A percentile compares a stretch with the other conserved stretches of the same genome.
phyloP scores from a whole-genome alignment of 257 asterid species.

The Nyctanthes arbortristis region DNA sequence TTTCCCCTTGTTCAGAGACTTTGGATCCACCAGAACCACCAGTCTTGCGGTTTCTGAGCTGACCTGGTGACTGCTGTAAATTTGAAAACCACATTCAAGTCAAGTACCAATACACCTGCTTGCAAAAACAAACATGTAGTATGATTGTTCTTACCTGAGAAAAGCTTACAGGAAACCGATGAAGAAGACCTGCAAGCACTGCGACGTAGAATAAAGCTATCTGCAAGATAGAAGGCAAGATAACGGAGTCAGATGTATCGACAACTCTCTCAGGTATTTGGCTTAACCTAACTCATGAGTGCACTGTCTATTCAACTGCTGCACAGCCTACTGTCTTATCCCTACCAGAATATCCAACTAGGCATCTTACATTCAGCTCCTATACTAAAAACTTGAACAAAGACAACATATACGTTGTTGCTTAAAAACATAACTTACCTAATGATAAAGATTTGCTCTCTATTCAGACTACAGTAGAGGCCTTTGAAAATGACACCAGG shows the following conservation, averaged over 20 bases:
- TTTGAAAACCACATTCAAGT: conserved; percentile 26
- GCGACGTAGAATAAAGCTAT: conserved; percentile 87
- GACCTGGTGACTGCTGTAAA: conserved; percentile 80
- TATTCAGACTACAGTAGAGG: background rate
- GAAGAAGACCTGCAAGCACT: conserved; percentile 92
- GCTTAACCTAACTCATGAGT: background rate
- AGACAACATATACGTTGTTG: background rate
- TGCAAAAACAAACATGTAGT: conserved; percentile 13
- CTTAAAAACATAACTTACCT: background rate
- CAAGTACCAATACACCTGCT: conserved; percentile 10
- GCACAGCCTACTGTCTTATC: background rate
- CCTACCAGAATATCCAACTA: background rate
- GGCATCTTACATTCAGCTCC: background rate
- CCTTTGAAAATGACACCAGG: background rate
- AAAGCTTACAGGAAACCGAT: conserved; percentile 88
- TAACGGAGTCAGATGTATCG: conserved; percentile 15
- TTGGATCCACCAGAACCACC: conserved; percentile 67
- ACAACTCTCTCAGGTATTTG: background rate
- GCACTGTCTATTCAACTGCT: background rate
- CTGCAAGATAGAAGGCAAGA: conserved; percentile 47
- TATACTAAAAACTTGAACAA: background rate
- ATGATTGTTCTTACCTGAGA: conserved; percentile 63
- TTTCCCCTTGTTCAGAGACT: conserved; percentile 88
- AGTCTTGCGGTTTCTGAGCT: conserved; percentile 84
- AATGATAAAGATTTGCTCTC: background rate